Evolutionary conservation across 2,329 filamentous ascomycete genomes (phyloP).

Genomic region (Raffaelea albimanens): DNA sequence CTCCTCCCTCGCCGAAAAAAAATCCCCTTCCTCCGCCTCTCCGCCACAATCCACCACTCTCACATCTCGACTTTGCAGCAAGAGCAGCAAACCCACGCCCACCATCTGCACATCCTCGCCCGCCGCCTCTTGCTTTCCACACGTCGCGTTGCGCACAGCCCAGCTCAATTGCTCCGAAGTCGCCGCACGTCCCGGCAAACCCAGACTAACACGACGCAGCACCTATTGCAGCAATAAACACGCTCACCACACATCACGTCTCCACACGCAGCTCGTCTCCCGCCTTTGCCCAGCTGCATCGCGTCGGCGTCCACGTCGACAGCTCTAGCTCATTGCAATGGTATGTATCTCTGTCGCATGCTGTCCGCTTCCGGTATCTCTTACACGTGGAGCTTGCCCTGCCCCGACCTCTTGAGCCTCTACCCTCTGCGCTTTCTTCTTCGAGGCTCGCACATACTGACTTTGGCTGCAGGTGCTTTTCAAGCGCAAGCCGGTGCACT

Average conservation of each 20-base stretch:
- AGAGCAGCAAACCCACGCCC: neutral
- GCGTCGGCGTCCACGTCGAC: neutral
- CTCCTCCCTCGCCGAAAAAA: neutral
- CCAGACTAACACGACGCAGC: neutral
- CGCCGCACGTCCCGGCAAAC: neutral
- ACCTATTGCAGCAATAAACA: neutral
- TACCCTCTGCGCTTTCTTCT: neutral
- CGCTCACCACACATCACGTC: neutral
- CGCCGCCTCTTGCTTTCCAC: neutral
- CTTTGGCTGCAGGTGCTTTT: slow-evolving; percentile 64
- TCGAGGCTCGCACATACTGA: neutral
- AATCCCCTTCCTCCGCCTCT: neutral
- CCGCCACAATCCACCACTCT: neutral
- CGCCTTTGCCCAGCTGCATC: neutral
- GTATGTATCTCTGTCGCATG: neutral
- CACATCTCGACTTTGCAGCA: neutral
- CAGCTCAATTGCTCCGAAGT: slow-evolving; percentile 3
- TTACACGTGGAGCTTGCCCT: neutral
- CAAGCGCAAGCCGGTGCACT: slow-evolving; percentile 90
- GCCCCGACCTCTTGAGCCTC: neutral
- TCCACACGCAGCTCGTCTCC: neutral
- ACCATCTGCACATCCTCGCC: neutral
- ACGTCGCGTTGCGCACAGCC: neutral
- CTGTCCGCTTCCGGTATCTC: neutral
- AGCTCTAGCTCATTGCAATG: slow-evolving; percentile 1